Conservation (phyloP, 2,329 filamentous ascomycete genomes). For the Aspergillus sp. region DNA sequence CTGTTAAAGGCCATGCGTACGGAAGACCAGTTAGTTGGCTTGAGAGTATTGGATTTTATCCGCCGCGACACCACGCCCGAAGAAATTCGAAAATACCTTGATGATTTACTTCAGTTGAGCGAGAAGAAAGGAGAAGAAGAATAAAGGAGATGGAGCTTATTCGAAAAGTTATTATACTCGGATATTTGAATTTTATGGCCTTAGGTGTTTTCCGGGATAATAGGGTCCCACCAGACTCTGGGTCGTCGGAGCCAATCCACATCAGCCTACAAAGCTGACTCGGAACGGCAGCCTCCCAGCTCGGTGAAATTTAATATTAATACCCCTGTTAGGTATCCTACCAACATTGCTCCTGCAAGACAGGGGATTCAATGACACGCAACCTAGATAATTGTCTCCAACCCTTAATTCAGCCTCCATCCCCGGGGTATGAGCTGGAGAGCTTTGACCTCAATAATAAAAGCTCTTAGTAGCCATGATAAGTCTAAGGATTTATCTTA, state of each 20-base stretch:
- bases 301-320: background rate
- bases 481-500: no score
- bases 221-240: background rate
- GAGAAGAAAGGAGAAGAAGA: background rate
- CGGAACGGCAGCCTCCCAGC: background rate
- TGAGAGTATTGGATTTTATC: background rate
- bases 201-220: background rate
- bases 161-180: background rate
- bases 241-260: background rate
- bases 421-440: no score
- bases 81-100: background rate
- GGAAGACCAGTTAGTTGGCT: background rate
- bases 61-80: background rate
- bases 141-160: background rate
- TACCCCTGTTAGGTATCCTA: background rate
- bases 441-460: no score
- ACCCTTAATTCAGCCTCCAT: no score
- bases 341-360: no score
- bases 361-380: no score
- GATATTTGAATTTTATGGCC: background rate
- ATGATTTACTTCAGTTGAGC: background rate
- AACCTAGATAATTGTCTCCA: background rate
- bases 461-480: no score
- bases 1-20: background rate
- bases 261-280: background rate